Evolutionary conservation across 495 filamentous ascomycete genomes (phyloP).

Genomic region (Penicillium arizonense): DNA sequence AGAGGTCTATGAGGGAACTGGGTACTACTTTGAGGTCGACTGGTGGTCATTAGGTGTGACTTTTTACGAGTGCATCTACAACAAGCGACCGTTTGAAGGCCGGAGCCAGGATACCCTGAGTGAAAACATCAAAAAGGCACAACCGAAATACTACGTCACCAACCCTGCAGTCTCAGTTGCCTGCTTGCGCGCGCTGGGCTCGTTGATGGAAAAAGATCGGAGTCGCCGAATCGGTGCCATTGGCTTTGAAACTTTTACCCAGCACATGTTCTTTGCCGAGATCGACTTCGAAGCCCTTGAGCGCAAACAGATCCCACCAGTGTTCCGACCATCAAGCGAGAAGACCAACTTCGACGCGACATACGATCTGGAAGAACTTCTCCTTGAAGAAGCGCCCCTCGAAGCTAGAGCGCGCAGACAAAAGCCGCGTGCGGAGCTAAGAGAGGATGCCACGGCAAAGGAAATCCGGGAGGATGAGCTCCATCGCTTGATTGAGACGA

Average conservation of each 20-base stretch:
- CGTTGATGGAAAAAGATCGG: conserved; percentile 77
- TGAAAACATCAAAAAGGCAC: conserved; percentile 76
- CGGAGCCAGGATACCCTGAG: conserved; percentile 78
- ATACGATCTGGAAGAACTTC: conserved; percentile 91
- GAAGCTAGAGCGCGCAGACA: conserved; percentile 91
- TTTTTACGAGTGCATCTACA: conserved; percentile 99
- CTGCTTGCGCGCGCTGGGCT: conserved; percentile 82
- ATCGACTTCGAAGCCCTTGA: conserved; percentile 87
- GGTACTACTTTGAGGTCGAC: conserved; percentile 85
- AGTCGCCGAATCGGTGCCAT: conserved; percentile 76
- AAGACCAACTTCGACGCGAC: conserved; percentile 99
- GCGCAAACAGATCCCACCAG: conserved; percentile 83
- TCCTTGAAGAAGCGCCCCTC: conserved; percentile 92
- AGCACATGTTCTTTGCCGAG: conserved; percentile 82
- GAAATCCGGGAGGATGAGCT: conserved; percentile 94
- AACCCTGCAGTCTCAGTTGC: conserved; percentile 80
- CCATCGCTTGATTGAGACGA: conserved; percentile 88
- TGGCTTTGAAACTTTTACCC: conserved; percentile 74
- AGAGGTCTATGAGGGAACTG: conserved; percentile 86
- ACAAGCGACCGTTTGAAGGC: conserved; percentile 94
- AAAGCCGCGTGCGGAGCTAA: conserved; percentile 85
- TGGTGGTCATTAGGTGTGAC: conserved; percentile 98
- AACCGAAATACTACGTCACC: conserved; percentile 84
- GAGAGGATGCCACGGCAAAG: conserved; percentile 92
- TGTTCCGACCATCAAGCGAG: conserved; percentile 89